A percentile compares a stretch with the other conserved stretches of the same genome.
Conservation (phyloP, 441 rosid genomes). For the Gossypium schwendimanii region DNA sequence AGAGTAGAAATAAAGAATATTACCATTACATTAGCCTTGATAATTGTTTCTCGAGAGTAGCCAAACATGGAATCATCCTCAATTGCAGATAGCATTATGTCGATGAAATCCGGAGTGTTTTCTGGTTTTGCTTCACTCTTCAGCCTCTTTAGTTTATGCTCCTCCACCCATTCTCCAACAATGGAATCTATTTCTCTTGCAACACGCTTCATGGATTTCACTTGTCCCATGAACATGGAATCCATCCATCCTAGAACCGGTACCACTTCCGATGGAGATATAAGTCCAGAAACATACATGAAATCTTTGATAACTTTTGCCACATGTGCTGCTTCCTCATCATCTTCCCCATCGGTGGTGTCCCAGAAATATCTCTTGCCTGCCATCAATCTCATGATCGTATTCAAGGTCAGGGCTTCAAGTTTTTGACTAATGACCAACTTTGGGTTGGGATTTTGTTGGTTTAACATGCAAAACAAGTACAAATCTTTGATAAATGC, state of each 20-base stretch:
- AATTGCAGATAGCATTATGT: slow-evolving; percentile 21
- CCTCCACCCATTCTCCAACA: slow-evolving; percentile 26
- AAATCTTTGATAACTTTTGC: slow-evolving; percentile 24
- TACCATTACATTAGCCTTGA: slow-evolving; percentile 39
- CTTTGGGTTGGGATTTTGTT: neutral
- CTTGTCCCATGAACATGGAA: slow-evolving; percentile 13
- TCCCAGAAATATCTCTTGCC: slow-evolving; percentile 30
- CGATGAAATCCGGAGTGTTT: slow-evolving; percentile 28
- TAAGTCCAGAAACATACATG: slow-evolving; percentile 10
- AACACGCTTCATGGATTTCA: slow-evolving; percentile 32
- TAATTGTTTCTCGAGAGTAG: slow-evolving; percentile 19
- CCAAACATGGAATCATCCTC: slow-evolving; percentile 20
- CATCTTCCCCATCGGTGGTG: slow-evolving; percentile 3
- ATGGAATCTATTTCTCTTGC: slow-evolving; percentile 26
- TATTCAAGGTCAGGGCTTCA: slow-evolving; percentile 29
- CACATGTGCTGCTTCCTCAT: slow-evolving; percentile 28
- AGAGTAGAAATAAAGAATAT: slow-evolving; percentile 1
- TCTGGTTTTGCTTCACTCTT: neutral
- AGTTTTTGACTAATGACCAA: slow-evolving; percentile 14
- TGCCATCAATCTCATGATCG: slow-evolving; percentile 25
- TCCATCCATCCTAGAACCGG: slow-evolving; percentile 37
- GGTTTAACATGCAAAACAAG: neutral
- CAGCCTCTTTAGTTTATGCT: slow-evolving; percentile 22
- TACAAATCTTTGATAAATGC: slow-evolving; percentile 22
- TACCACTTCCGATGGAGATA: slow-evolving; percentile 24